Conservation (phyloP, 1,139 yeast species). For the Groenewaldozyma sp. region DNA sequence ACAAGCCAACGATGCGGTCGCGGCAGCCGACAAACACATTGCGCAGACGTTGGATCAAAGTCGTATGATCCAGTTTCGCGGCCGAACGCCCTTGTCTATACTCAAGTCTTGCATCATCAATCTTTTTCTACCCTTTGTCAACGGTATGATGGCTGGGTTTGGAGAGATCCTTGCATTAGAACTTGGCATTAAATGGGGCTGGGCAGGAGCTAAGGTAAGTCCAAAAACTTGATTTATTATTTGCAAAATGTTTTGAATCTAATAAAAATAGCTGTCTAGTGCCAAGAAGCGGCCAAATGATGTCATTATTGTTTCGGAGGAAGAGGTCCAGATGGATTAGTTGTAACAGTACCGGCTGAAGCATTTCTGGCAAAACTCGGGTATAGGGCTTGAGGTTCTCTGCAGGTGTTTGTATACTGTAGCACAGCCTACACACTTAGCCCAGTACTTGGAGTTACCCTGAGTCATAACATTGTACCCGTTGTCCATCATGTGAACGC, state of each 20-base stretch:
- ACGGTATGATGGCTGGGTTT: constrained; percentile 93
- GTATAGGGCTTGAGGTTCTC: constrained; percentile 47
- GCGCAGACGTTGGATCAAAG: background rate
- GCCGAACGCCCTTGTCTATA: constrained; percentile 7
- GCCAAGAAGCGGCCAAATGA: constrained; percentile 2
- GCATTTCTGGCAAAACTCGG: constrained; percentile 59
- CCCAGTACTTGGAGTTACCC: constrained; percentile 45
- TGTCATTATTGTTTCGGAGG: constrained; percentile 3
- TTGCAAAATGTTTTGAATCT: background rate
- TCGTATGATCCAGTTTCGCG: background rate
- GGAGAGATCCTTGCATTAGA: constrained; percentile 96
- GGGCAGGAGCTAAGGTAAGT: constrained; percentile 62
- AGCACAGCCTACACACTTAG: constrained; percentile 75
- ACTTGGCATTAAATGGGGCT: constrained; percentile 69
- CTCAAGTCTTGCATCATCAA: constrained; percentile 44
- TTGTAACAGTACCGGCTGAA: constrained; percentile 53
- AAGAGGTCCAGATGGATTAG: too few relatives aligned
- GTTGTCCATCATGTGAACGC: constrained; percentile 39
- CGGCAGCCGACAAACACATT: background rate
- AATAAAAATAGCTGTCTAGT: background rate
- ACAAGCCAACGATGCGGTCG: background rate
- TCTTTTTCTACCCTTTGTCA: constrained; percentile 74
- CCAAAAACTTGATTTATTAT: background rate
- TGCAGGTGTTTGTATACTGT: constrained; percentile 67
- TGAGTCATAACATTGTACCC: constrained; percentile 45